Percentiles rank a stretch among this genome's conserved stretches.
Conservation (phyloP, 352 stramenopile species). For the Paralagenidium karlingii region DNA sequence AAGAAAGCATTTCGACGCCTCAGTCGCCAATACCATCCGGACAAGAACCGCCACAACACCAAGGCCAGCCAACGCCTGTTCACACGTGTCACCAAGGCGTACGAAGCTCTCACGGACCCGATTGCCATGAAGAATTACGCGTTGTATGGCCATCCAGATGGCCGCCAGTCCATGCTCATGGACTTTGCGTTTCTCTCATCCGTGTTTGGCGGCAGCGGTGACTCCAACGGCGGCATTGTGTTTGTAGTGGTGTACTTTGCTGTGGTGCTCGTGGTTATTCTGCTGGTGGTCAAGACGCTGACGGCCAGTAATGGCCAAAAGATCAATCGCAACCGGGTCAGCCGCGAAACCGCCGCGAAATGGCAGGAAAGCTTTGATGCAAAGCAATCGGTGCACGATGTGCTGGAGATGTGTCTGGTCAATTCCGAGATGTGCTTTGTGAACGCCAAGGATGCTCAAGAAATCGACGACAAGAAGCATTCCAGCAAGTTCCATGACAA, state of each 20-base stretch:
- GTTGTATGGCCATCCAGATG: conserved; percentile 73
- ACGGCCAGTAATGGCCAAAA: conserved; percentile 34
- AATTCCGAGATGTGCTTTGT: conserved; percentile 57
- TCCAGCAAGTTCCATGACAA: conserved; percentile 65
- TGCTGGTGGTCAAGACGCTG: conserved; percentile 49
- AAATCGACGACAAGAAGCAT: conserved; percentile 30
- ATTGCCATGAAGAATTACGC: conserved; percentile 61
- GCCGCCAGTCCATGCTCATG: conserved; percentile 58
- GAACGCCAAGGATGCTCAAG: conserved; percentile 16
- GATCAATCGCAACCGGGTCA: conserved; percentile 2
- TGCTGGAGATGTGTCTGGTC: conserved; percentile 63
- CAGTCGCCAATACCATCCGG: conserved; percentile 53
- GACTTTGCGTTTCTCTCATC: conserved; percentile 51
- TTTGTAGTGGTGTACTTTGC: conserved; percentile 67
- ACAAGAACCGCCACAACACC: conserved; percentile 64
- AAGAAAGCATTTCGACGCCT: conserved; percentile 64
- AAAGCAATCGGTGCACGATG: conserved; percentile 70
- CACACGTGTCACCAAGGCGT: conserved; percentile 66
- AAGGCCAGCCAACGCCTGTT: conserved; percentile 26
- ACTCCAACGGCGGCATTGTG: conserved; percentile 28
- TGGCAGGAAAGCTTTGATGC: conserved; percentile 41
- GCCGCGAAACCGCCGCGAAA: neutral
- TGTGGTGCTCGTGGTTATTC: conserved; percentile 38
- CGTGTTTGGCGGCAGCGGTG: conserved; percentile 23
- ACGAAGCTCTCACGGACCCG: conserved; percentile 72